Evolutionary conservation across 2,329 filamentous ascomycete species (phyloP).

Genomic region (Scedosporium apiospermum): DNA sequence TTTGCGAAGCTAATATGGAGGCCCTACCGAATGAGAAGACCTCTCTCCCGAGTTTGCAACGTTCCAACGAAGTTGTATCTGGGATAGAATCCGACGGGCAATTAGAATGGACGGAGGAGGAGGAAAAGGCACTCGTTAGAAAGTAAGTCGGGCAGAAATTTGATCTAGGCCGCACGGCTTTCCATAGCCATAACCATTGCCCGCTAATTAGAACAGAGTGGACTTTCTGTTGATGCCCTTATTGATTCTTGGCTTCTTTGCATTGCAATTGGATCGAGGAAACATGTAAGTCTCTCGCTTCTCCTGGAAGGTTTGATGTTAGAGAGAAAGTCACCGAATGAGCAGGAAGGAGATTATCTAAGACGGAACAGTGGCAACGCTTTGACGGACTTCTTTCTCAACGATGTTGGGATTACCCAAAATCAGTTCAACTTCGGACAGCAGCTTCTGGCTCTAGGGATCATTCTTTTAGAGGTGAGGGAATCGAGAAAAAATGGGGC

Average conservation of each 20-base stretch:
- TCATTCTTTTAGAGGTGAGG: conserved; percentile 29
- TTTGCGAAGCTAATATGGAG: no score
- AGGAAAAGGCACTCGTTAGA: no score
- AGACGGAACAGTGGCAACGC: conserved; percentile 21
- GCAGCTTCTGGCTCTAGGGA: conserved; percentile 38
- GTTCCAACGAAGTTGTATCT: no score
- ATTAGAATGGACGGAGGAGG: no score
- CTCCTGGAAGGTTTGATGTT: neutral
- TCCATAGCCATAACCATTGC: no score
- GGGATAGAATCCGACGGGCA: no score
- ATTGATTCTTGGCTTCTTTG: conserved; percentile 34
- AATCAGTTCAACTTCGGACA: conserved; percentile 43
- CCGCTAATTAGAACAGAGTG: conserved; percentile 19
- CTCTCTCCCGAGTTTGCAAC: no score
- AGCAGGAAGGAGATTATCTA: neutral
- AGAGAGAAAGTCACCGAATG: neutral
- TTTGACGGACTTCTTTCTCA: conserved; percentile 37
- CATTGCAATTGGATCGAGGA: conserved; percentile 26
- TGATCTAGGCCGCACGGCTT: no score
- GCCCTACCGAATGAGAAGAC: no score
- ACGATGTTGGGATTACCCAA: conserved; percentile 38
- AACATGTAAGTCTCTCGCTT: conserved; percentile 20
- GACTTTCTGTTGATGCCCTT: conserved; percentile 35
- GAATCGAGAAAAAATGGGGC: neutral
- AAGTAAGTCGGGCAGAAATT: no score